phyloP scores from a whole-genome alignment of 2,329 filamentous ascomycete species.

The Arthrobotrys megalospora region DNA sequence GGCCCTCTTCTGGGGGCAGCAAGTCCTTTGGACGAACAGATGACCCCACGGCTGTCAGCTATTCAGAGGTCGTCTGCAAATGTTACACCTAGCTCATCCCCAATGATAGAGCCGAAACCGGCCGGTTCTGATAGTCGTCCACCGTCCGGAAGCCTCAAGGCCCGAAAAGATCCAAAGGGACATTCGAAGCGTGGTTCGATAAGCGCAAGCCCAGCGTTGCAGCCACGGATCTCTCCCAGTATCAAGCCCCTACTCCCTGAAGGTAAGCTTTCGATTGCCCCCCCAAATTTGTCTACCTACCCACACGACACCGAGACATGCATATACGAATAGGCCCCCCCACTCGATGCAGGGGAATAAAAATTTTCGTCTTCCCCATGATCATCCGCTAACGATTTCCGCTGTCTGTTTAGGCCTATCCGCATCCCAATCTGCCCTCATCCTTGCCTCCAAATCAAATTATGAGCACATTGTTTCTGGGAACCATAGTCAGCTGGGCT shows the following conservation, averaged over 20 bases:
- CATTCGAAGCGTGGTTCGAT: constrained; percentile 60
- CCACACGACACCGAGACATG: constrained; percentile 57
- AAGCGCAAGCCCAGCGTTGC: constrained; percentile 74
- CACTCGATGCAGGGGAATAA: constrained; percentile 37
- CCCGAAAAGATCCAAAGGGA: constrained; percentile 49
- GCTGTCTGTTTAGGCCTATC: constrained; percentile 67
- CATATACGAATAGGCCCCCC: constrained; percentile 17
- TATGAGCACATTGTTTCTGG: constrained; percentile 98
- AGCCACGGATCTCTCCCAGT: constrained; percentile 91
- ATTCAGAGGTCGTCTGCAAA: constrained; percentile 46
- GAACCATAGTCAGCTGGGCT: constrained; percentile 83
- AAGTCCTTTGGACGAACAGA: constrained; percentile 52
- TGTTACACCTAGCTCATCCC: constrained; percentile 54
- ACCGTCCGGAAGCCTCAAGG: constrained; percentile 50
- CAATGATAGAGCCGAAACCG: constrained; percentile 59
- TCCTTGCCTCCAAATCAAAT: constrained; percentile 94
- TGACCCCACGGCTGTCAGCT: constrained; percentile 58
- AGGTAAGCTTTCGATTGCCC: constrained; percentile 69
- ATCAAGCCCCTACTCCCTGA: constrained; percentile 91
- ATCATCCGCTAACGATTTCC: constrained; percentile 50
- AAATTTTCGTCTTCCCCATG: constrained; percentile 32
- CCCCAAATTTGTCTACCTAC: constrained; percentile 23
- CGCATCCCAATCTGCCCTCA: constrained; percentile 76
- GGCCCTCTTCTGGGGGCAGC: constrained; percentile 37
- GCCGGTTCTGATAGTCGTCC: constrained; percentile 51